phyloP scores from a whole-genome alignment of 805 yeast genomes.

The Ogataea philodendri region DNA sequence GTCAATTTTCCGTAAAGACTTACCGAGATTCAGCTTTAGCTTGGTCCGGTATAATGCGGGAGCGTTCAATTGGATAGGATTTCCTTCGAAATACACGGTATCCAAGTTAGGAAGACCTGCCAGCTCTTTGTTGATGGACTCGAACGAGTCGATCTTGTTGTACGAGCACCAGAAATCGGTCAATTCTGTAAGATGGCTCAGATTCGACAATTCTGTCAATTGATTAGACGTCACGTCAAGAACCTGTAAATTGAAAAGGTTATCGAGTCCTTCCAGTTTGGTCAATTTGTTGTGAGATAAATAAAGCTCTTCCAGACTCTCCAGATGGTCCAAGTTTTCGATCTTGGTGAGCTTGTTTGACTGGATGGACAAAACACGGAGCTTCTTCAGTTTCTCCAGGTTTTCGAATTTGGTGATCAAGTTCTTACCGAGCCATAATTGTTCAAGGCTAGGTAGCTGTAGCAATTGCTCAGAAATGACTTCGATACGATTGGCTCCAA shows the following conservation, averaged over 20 bases:
- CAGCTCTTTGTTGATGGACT: slow-evolving; percentile 65
- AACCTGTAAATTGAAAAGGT: slow-evolving; percentile 61
- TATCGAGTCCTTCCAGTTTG: slow-evolving; percentile 74
- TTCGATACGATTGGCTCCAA: slow-evolving; percentile 83
- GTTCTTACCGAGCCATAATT: slow-evolving; percentile 93
- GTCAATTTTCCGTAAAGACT: slow-evolving; percentile 78
- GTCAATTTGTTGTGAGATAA: slow-evolving; percentile 79
- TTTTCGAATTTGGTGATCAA: slow-evolving; percentile 64
- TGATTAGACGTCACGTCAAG: slow-evolving; percentile 81
- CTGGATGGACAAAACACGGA: slow-evolving; percentile 82
- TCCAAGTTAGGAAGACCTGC: slow-evolving; percentile 63
- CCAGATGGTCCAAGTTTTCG: slow-evolving; percentile 75
- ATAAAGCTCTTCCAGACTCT: slow-evolving; percentile 79
- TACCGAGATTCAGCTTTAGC: slow-evolving; percentile 67
- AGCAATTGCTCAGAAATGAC: slow-evolving; percentile 55
- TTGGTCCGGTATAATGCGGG: slow-evolving; percentile 86
- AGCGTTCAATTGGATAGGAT: slow-evolving; percentile 74
- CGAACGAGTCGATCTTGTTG: slow-evolving; percentile 66
- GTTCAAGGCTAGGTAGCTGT: slow-evolving; percentile 54
- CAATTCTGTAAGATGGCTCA: slow-evolving; percentile 62
- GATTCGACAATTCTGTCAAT: slow-evolving; percentile 57
- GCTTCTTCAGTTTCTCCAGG: slow-evolving; percentile 54
- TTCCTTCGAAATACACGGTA: slow-evolving; percentile 91
- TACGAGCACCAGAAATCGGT: slow-evolving; percentile 95
- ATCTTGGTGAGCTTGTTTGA: slow-evolving; percentile 75